Base-by-base conservation (phyloP, 768 basidiomycete genomes). In the Lactarius sanguifluus region DNA sequence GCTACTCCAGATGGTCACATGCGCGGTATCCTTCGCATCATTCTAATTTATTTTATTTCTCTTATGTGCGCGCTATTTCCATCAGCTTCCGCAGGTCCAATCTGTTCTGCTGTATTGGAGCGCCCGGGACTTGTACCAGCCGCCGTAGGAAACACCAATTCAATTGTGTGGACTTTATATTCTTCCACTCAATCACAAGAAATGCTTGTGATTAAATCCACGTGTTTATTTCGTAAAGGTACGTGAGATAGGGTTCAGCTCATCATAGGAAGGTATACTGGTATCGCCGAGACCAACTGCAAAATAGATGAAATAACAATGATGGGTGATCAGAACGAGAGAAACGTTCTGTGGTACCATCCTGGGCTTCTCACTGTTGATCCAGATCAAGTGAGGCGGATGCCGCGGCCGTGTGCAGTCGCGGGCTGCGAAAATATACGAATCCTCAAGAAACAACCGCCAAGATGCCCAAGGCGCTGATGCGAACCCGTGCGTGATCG, bases 1-100 rank as follows among this genome's bases (percentile, higher is more conserved):
- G 25, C 56, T 57, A 5, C 23, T 59, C 28, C 41, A 43, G 65
- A 66, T 62, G 57, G 61, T 12, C 25, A 62, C 50, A 52, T 66
- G 23, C 13, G 57, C 32, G 57, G 45, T 50, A 50, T 50, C 40
- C 38, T 32, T 57, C 55, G 7, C 55, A 40, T 57, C 34, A 50
- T 28, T 23, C 9, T 47, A 12, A 47, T 28, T 40, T 34, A 47
- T 28, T 40, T 34, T 45, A 10, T 20, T 32, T 32, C 28, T 34
- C 34, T 10, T 40, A 41, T 16, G 40, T 16, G 40, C 60, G 55
- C 65, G 18, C 38, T 62, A 62, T 66, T 57, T 30, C 61, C 65
- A 66, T 57, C 50, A 16, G 25, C 36, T 18, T 32, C 45, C 36
- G 56, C 41, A 55, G 25, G 41, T 43, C 41, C 25, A 61, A 61